Evolutionary conservation across 228 moss, liverwort and hornwort species (phyloP), one percentile per base, ranked within the genome.

Genomic region (Sphagnum fallax): DNA sequence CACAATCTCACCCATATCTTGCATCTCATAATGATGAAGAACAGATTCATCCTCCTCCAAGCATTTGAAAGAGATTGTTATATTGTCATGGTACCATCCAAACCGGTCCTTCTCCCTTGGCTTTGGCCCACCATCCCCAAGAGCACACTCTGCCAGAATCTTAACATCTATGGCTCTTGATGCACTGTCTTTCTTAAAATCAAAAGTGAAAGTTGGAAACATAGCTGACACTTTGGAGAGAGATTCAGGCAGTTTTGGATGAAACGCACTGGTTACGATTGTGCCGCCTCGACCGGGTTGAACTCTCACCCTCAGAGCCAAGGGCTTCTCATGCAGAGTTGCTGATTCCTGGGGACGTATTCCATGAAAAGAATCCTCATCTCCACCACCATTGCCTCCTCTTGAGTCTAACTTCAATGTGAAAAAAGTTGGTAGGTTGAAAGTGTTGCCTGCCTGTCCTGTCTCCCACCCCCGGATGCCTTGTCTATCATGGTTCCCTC

Each of bases 31-130:
- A 12, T 10, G 4, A 7, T 52, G 61, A 16, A 63, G 70, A 16
- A 70, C 1, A 6, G 70, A 50, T 2, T 10, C 51, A 50, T 63
- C 62, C 16, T 15, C 16, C n/a, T 16, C 62, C 4, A 16, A 49
- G 62, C 70, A 70, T 51, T 70, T 70, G 50, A 70, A 70, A 0
- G 70, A 70, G 12, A 70, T 62, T 49, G 50, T 4, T 51, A 70
- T 52, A 32, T 70, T 15, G 32, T 70, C 70, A 4, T 70, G 70
- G 51, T 70, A 70, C 70, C 70, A 70, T 4, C 70, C 70, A 47
- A 70, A 70, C 8, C 70, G 70, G 16, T 70, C 70, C 62, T 70
- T 70, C 51, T 70, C 70, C 5, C 51, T n/a, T 1, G 16, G 50
- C 10, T 70, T 70, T 63, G 70, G 62, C 5, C 70, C 62, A 52